A percentile compares a stretch with the other conserved stretches of the same genome.
phyloP scores from a whole-genome alignment of 257 asterid genomes.

The Fraxinus excelsior region DNA sequence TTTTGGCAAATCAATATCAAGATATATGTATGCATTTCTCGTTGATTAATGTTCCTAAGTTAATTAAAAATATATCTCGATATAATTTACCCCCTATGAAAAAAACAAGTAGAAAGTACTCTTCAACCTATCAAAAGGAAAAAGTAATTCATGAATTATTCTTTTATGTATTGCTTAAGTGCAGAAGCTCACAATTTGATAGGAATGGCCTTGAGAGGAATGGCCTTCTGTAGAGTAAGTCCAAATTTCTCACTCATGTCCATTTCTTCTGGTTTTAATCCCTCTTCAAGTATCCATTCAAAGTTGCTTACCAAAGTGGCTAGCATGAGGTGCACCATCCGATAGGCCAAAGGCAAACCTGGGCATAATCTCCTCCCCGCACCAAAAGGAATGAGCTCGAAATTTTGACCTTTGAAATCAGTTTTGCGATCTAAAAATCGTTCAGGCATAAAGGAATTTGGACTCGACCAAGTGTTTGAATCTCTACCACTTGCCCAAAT shows the following conservation, averaged over 20 bases:
- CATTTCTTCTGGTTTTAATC: conserved; percentile 12
- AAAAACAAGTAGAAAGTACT: no score
- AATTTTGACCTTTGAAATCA: conserved; percentile 23
- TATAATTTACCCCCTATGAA: no score
- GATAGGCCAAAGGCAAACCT: conserved; percentile 31
- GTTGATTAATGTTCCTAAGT: no score
- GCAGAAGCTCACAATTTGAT: background rate
- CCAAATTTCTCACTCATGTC: conserved; percentile 33
- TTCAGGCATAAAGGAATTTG: conserved; percentile 25
- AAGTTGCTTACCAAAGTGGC: conserved; percentile 24
- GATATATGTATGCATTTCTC: no score
- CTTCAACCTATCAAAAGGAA: background rate
- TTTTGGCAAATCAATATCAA: no score
- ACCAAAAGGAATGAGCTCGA: conserved; percentile 28
- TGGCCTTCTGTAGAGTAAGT: conserved; percentile 21
- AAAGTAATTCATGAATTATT: no score
- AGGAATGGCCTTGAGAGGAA: conserved; percentile 24
- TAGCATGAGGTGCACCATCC: conserved; percentile 31
- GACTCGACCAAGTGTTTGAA: conserved; percentile 23
- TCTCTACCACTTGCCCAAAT: conserved; percentile 34
- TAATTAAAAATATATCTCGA: no score
- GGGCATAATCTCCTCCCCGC: conserved; percentile 29
- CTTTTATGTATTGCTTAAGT: background rate
- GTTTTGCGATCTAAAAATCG: conserved; percentile 21
- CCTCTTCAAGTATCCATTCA: conserved; percentile 30